Percentiles rank a stretch among this genome's conserved stretches.
Evolutionary conservation across 768 basidiomycete species (phyloP).

Genomic region (Boletellus emodensis): DNA sequence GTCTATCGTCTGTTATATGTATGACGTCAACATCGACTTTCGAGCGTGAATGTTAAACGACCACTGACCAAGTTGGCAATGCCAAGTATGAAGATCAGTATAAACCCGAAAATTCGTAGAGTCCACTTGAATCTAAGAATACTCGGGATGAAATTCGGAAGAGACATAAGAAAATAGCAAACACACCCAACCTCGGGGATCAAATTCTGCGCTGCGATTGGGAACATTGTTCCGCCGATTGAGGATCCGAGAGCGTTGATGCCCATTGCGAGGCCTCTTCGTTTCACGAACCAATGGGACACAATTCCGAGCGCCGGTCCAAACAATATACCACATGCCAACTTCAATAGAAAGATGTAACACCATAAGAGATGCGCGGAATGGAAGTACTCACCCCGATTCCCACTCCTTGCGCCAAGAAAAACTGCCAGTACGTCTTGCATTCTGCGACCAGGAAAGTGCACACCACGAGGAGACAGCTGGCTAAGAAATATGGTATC

Average conservation of each 20-base stretch:
- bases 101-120: conserved; percentile 65
- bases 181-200: conserved; percentile 53
- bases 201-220: conserved; percentile 54
- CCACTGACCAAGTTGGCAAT: conserved; percentile 47
- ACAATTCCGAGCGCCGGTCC: conserved; percentile 57
- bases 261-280: conserved; percentile 56
- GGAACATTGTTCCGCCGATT: conserved; percentile 65
- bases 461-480: conserved; percentile 46
- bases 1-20: conserved; percentile 25
- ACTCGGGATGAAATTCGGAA: background rate
- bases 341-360: conserved; percentile 6
- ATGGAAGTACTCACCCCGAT: conserved; percentile 50
- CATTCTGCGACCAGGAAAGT: conserved; percentile 70
- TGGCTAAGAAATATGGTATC: conserved; percentile 44
- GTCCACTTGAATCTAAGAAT: conserved; percentile 67
- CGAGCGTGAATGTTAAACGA: background rate
- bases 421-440: conserved; percentile 71
- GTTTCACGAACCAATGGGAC: conserved; percentile 71
- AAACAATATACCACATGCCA: conserved; percentile 55
- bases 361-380: background rate
- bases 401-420: conserved; percentile 69
- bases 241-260: conserved; percentile 63
- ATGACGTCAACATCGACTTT: background rate
- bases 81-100: conserved; percentile 49
- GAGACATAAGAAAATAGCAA: background rate